These are phyloP conservation scores for Macadamia tetraphylla DNA, from an alignment of 164 flowering plant genomes.

Conservation along the genomic window DNA sequence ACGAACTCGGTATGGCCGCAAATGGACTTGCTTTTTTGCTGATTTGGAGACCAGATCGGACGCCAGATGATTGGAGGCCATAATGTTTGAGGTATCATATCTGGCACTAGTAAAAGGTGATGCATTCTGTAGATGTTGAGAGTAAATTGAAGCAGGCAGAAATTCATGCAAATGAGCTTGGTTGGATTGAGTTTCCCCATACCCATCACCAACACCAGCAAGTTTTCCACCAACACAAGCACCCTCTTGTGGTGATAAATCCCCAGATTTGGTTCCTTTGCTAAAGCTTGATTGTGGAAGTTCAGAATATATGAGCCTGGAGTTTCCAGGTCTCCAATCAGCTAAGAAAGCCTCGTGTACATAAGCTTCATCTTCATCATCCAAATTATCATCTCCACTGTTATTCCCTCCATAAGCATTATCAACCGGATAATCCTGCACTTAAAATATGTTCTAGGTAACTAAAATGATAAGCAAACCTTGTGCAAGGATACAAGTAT, in stretches of 20 bases:
- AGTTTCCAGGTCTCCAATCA: constrained; percentile 61
- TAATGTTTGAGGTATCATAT: constrained; percentile 13
- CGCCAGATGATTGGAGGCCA: constrained; percentile 19
- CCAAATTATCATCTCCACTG: constrained; percentile 43
- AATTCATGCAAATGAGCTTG: constrained; percentile 14
- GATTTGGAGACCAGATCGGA: constrained; percentile 24
- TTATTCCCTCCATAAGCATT: constrained; percentile 30
- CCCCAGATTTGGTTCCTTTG: constrained; percentile 14
- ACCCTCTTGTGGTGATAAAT: constrained; percentile 11
- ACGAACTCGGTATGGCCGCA: constrained; percentile 53
- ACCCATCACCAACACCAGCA: constrained; percentile 7
- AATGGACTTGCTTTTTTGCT: constrained; percentile 22
- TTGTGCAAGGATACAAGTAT: not conserved
- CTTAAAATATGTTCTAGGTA: constrained; percentile 1
- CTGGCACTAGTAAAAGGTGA: constrained; percentile 24
- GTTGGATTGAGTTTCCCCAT: constrained; percentile 15
- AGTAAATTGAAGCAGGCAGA: constrained; percentile 19
- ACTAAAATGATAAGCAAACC: not conserved
- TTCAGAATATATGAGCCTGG: constrained; percentile 19
- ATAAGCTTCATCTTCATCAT: constrained; percentile 62
- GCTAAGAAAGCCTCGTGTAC: constrained; percentile 86
- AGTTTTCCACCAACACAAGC: constrained; percentile 16
- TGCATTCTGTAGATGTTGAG: constrained; percentile 12
- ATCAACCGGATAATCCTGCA: constrained; percentile 49
- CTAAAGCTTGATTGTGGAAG: constrained; percentile 12